Base-by-base conservation (phyloP, 2,329 filamentous ascomycete species). In the Verticillium zaregamsianum region DNA sequence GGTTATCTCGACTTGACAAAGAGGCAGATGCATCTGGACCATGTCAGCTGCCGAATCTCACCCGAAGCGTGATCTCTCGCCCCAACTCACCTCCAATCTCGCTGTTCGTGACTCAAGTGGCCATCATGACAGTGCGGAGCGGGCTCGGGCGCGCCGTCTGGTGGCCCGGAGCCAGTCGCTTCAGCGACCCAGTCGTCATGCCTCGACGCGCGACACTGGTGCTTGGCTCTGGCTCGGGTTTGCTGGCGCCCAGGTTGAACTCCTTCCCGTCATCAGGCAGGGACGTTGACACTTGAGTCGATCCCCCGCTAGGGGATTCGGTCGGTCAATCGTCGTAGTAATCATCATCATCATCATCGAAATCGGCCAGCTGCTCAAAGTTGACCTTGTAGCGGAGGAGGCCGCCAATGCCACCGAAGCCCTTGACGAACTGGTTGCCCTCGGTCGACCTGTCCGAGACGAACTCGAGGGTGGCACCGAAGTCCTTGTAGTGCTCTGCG, bases 311-410 rank as follows among this genome's bases (percentile, higher is more conserved):
- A 77, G 94, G 91, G 91, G 86, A 84, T 83, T 91, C 87, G 87
- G 88, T 86, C 85, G 89, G 90, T 94, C 91, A 94, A 95, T 96
- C 88, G 82, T 82, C 84, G 78, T 86, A 85, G 83, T 96, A 97
- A 79, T 94, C 94, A 76, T 98, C 94, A 79, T 93, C 90, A 76
- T 95, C 91, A 77, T 96, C 93, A 73, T 90, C 88, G 73, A 90
- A 85, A 77, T 98, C 95, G 78, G 90, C 90, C 78, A 99, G 86
- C 80, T 99, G 96, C 81, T 99, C 96, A 81, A 99, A 99, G 84
- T 99, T 99, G 84, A 99, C 92, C 84, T 97, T 97, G 88, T 99
- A 99, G 70, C 95, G 93, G 75, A 99, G 88, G 73, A 99, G 90
- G 67, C 94, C 94, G 69, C 95, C 95, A 71, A 99, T 97, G 74